These are phyloP conservation scores for Circinella minor DNA, from an alignment of 371 early-diverging fungal species.

Conservation along the genomic window DNA sequence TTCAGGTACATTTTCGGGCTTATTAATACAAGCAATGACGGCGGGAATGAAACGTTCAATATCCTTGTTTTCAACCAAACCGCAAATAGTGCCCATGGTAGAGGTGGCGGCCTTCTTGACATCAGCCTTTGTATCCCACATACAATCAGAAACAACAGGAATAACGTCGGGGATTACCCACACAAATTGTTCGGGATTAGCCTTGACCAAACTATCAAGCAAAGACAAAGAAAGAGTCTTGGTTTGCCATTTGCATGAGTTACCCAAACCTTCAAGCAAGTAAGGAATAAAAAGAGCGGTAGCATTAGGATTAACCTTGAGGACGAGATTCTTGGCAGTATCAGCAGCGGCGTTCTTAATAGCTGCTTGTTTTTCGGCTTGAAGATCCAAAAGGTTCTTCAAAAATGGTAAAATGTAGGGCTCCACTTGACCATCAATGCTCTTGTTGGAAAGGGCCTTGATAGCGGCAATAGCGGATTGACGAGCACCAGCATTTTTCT, in stretches of 20 bases:
- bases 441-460: conserved; percentile 53
- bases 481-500: conserved; percentile 69
- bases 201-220: conserved; percentile 56
- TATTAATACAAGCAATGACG: conserved; percentile 65
- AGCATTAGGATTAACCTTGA: conserved; percentile 58
- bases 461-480: conserved; percentile 70
- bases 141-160: conserved; percentile 71
- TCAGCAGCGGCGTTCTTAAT: conserved; percentile 62
- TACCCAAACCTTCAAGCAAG: conserved; percentile 60
- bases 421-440: conserved; percentile 55
- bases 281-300: conserved; percentile 59
- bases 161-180: conserved; percentile 70
- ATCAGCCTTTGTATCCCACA: conserved; percentile 78
- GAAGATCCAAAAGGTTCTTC: conserved; percentile 60
- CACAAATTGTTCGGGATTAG: conserved; percentile 62
- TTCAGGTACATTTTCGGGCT: conserved; percentile 68
- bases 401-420: conserved; percentile 66
- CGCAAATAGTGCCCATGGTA: conserved; percentile 57
- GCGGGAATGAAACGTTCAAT: conserved; percentile 67
- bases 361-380: conserved; percentile 68
- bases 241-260: conserved; percentile 80
- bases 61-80: conserved; percentile 66
- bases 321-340: conserved; percentile 58
- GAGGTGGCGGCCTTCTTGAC: conserved; percentile 57
- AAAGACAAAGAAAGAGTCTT: conserved; percentile 66